A percentile compares a stretch with the other conserved stretches of the same genome.
phyloP scores from a whole-genome alignment of 2,329 filamentous ascomycete species.

The Fusarium globosum region DNA sequence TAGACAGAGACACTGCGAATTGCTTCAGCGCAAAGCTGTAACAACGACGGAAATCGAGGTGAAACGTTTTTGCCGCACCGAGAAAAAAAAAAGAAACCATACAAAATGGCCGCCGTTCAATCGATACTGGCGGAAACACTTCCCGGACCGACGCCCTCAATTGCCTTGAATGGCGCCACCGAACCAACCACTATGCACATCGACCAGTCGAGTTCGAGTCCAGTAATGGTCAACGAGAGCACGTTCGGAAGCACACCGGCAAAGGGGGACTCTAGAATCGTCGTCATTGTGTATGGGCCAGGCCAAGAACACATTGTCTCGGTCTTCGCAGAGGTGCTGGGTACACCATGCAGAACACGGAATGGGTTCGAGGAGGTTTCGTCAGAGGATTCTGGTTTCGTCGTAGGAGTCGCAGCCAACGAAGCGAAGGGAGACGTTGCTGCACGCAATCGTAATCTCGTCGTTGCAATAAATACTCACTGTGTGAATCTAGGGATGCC shows the following conservation, averaged over 20 bases:
- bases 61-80: neutral
- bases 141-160: slow-evolving; percentile 42
- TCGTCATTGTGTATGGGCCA: slow-evolving; percentile 75
- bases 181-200: slow-evolving; percentile 47
- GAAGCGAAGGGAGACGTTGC: slow-evolving; percentile 68
- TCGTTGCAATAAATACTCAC: slow-evolving; percentile 80
- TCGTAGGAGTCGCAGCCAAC: slow-evolving; percentile 72
- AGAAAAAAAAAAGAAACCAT: neutral
- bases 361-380: slow-evolving; percentile 65
- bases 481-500: slow-evolving; percentile 78
- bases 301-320: slow-evolving; percentile 80
- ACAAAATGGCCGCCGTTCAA: slow-evolving; percentile 54
- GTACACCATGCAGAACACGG: slow-evolving; percentile 74
- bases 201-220: slow-evolving; percentile 51
- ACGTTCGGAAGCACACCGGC: slow-evolving; percentile 60
- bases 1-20: slow-evolving; percentile 20
- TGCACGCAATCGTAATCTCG: slow-evolving; percentile 65
- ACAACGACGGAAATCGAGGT: slow-evolving; percentile 14
- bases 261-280: slow-evolving; percentile 67
- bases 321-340: slow-evolving; percentile 81
- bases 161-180: slow-evolving; percentile 42
- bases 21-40: slow-evolving; percentile 7
- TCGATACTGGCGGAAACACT: slow-evolving; percentile 51
- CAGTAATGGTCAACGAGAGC: slow-evolving; percentile 50
- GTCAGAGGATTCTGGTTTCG: slow-evolving; percentile 67